These are phyloP conservation scores for Amanita rubescens DNA, from an alignment of 768 basidiomycete genomes.

Conservation along the genomic window DNA sequence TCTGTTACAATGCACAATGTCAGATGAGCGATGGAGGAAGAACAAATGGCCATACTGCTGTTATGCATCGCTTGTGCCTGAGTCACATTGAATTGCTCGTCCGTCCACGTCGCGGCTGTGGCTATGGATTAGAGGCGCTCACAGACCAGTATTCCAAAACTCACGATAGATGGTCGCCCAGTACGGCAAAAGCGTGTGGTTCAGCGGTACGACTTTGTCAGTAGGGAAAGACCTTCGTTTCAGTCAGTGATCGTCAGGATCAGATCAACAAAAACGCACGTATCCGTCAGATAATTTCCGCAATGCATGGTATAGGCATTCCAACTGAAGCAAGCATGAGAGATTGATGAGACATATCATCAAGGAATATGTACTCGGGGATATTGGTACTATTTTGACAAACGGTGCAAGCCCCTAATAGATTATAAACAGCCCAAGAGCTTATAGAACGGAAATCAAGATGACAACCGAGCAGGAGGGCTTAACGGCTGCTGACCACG, in stretches of 20 bases:
- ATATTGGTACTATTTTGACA: not conserved
- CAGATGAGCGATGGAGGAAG: not conserved
- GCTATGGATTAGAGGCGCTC: no score
- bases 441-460: not conserved
- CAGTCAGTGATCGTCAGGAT: not conserved
- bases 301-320: not conserved
- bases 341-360: not conserved
- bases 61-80: not conserved
- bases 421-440: constrained; percentile 8
- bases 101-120: not conserved
- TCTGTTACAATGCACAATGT: not conserved
- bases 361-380: not conserved
- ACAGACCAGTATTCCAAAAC: not conserved
- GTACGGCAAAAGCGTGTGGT: constrained; percentile 1
- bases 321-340: not conserved
- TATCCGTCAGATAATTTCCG: not conserved
- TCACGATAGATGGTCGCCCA: constrained; percentile 5
- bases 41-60: not conserved
- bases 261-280: not conserved
- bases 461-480: not conserved
- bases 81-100: not conserved
- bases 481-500: not conserved
- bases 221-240: not conserved
- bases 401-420: constrained; percentile 2
- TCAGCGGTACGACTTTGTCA: not conserved